phyloP scores from a whole-genome alignment of 108 stramenopile species.

The Conticribra weissflogii region DNA sequence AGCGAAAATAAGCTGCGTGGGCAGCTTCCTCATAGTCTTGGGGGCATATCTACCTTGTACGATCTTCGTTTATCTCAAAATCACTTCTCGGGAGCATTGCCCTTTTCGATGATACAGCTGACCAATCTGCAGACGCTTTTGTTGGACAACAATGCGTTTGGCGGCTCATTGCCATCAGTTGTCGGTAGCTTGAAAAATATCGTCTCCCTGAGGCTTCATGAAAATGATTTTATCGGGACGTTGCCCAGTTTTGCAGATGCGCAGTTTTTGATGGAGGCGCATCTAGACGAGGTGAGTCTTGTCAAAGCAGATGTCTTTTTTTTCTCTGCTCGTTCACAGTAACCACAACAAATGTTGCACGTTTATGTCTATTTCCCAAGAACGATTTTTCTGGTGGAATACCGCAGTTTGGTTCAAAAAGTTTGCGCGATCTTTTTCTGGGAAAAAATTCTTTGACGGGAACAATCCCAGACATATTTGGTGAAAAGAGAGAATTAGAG shows the following conservation, averaged over 20 bases:
- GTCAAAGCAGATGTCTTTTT: too few species aligned
- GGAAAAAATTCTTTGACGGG: constrained; percentile 55
- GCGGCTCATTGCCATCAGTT: constrained; percentile 29
- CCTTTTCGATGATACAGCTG: constrained; percentile 33
- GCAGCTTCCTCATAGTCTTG: constrained; percentile 49
- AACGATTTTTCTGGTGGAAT: constrained; percentile 40
- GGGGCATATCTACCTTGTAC: constrained; percentile 32
- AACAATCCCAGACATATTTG: constrained; percentile 50
- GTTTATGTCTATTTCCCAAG: neutral
- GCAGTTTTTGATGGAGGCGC: constrained; percentile 28
- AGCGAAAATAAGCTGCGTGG: constrained; percentile 47
- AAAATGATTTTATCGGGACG: constrained; percentile 37
- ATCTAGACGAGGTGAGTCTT: constrained; percentile 9
- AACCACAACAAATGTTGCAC: too few species aligned
- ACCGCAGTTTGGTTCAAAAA: constrained; percentile 45
- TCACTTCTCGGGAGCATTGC: constrained; percentile 39
- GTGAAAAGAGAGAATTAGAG: constrained; percentile 36
- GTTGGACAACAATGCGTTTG: constrained; percentile 42
- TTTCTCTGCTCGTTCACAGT: neutral
- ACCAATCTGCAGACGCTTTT: constrained; percentile 29
- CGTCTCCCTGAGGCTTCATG: constrained; percentile 31
- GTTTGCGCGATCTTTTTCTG: constrained; percentile 44
- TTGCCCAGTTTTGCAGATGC: constrained; percentile 37
- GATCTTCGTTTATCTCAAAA: constrained; percentile 49
- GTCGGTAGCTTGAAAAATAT: constrained; percentile 27